Base-by-base conservation (phyloP, 176 grass and related monocot species). In the Musa itinerans region DNA sequence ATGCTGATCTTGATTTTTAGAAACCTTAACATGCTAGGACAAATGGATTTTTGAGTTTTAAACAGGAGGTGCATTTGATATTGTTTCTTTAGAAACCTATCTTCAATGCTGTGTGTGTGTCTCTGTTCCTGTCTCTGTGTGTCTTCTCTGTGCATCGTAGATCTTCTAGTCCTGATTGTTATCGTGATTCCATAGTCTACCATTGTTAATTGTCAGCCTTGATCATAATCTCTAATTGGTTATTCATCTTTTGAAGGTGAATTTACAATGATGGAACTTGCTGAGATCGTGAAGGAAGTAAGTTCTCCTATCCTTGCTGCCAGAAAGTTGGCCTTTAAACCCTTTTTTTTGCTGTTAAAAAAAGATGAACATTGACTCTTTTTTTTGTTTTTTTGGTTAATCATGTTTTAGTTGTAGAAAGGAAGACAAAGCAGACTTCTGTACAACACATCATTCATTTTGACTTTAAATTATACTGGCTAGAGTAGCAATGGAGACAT, bases 261-360 rank as follows among this genome's bases (percentile, higher is more conserved):
- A 87, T 98, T 98, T 65, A 98, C 94, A 75, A 98, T 98, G 90
- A 85, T 98, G 77, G 94, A 98, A 80, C 94, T 98, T 8, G 94
- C 94, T 52, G 94, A 98, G 83, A 90, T 88, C 19, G 90, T 98
- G 51, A 93, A 98, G 73, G 94, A 98, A 90, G 94, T 89, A 78
- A 68, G 83, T 69, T 24, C 19, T 11, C 0, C 19, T 70, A 19
- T 74, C 52, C 5, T 74, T 24, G 21, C 15, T 10, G 50, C 51
- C 24, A 49, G 24, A 21, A 15, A 56, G 20, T 10, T 15, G 21
- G 6, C 14, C 10, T 5, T 69, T 19, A 1, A 9, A 19, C 13
- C 22, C 13, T 7, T 48, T 19, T 71, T 20, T 71, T 20, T 11
- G 11, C 48, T 52, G 43, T 71, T 16, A 43, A 51, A 52, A 51